A percentile compares a stretch with the other conserved stretches of the same genome.
Evolutionary conservation across 495 filamentous ascomycete genomes (phyloP).

Genomic region (Lasiosphaeria hispida): DNA sequence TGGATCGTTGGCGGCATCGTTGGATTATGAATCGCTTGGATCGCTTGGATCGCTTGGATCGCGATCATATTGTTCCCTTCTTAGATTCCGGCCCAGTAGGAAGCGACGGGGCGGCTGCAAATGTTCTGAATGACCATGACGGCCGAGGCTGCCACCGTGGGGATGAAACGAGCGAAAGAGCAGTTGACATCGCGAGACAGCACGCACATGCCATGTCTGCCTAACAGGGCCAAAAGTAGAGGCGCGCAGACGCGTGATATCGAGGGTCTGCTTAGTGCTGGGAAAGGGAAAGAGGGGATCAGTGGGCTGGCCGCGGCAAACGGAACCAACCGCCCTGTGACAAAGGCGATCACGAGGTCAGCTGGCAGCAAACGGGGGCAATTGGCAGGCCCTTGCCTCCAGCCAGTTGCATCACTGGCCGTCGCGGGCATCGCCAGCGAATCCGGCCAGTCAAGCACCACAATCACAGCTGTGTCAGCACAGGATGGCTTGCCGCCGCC

Average conservation of each 20-base stretch:
- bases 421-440: conserved; percentile 8
- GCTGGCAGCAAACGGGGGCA: conserved; percentile 19
- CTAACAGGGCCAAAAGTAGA: no score
- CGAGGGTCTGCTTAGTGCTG: background rate
- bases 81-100: background rate
- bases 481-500: conserved; percentile 20
- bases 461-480: conserved; percentile 31
- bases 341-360: conserved; percentile 33
- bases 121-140: background rate
- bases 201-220: background rate
- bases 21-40: background rate
- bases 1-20: background rate
- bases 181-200: background rate
- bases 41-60: background rate
- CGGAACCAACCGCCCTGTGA: conserved; percentile 22
- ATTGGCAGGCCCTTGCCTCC: conserved; percentile 13
- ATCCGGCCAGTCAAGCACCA: conserved; percentile 24
- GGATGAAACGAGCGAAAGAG: background rate
- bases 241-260: conserved; percentile 15
- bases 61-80: background rate
- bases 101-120: background rate
- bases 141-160: no score
- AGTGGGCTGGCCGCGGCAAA: conserved; percentile 24
- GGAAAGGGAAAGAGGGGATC: background rate
- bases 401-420: background rate